Conservation (phyloP, 2,329 filamentous ascomycete genomes). For the Laburnicola sp. region DNA sequence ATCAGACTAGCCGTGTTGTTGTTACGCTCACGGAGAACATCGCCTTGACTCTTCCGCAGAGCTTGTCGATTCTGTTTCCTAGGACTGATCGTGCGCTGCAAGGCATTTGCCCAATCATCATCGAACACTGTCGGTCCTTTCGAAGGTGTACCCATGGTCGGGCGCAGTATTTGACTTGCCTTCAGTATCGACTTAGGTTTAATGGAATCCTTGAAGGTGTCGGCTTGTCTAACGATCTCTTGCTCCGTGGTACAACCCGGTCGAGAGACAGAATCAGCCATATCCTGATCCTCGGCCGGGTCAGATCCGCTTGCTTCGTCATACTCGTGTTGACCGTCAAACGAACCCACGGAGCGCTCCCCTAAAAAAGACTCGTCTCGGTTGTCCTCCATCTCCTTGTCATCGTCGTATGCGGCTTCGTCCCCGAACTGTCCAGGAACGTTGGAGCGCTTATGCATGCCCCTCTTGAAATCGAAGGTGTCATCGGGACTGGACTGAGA, state of each 20-base stretch:
- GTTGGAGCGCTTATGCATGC: constrained; percentile 51
- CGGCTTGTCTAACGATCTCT: constrained; percentile 47
- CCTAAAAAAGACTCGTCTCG: constrained; percentile 81
- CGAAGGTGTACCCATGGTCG: constrained; percentile 54
- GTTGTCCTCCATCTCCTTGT: constrained; percentile 56
- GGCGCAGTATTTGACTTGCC: constrained; percentile 37
- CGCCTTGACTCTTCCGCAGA: constrained; percentile 66
- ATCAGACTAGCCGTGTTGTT: constrained; percentile 38
- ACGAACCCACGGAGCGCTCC: constrained; percentile 83
- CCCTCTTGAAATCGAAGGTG: constrained; percentile 60
- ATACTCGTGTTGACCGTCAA: constrained; percentile 60
- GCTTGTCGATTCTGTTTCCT: constrained; percentile 85
- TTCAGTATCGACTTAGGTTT: constrained; percentile 56
- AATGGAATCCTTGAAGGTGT: constrained; percentile 36
- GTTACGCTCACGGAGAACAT: constrained; percentile 57
- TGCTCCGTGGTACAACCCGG: constrained; percentile 78
- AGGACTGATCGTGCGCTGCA: constrained; percentile 91
- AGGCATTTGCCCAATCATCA: constrained; percentile 90
- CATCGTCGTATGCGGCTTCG: constrained; percentile 59
- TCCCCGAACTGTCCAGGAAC: constrained; percentile 83
- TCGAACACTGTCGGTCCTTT: constrained; percentile 61
- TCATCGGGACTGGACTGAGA: constrained; percentile 54
- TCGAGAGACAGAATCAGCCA: constrained; percentile 77
- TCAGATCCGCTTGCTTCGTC: constrained; percentile 71
- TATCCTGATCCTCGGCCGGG: constrained; percentile 68